Conservation (phyloP, 1,139 yeast genomes). For the Pichia sp. region DNA sequence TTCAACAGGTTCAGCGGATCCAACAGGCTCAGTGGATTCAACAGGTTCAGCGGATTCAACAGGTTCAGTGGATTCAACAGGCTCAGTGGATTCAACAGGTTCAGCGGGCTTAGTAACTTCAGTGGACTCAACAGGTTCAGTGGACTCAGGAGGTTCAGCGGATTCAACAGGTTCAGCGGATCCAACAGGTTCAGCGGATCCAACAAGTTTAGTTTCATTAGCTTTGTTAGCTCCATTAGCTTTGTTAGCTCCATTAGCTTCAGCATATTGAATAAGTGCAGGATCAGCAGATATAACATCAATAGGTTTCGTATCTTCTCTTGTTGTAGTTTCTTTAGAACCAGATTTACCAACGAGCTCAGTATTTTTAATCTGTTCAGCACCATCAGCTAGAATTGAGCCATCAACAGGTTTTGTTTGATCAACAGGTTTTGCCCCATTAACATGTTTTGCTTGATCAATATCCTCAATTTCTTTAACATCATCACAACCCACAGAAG, state of each 20-base stretch:
- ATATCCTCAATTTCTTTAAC: not conserved
- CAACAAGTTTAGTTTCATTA: not conserved
- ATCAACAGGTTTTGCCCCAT: no score
- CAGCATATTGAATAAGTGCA: no score
- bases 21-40: not conserved
- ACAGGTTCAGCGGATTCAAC: not conserved
- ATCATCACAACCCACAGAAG: constrained; percentile 20
- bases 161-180: not conserved
- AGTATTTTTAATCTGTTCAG: no score
- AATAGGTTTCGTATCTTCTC: no score
- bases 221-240: not conserved
- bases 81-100: not conserved
- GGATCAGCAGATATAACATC: no score
- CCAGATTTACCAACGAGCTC: no score
- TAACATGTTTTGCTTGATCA: no score
- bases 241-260: no score
- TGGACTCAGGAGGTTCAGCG: not conserved
- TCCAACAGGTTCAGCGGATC: not conserved
- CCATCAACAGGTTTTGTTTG: not conserved
- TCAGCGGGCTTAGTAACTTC: not conserved
- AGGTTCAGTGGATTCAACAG: not conserved
- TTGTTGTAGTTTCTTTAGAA: no score
- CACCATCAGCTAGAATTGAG: no score
- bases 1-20: not conserved
- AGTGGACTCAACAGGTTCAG: not conserved